These are phyloP conservation scores for Astrocystis sublimbata DNA, from an alignment of 495 filamentous ascomycete species.

Conservation along the genomic window DNA sequence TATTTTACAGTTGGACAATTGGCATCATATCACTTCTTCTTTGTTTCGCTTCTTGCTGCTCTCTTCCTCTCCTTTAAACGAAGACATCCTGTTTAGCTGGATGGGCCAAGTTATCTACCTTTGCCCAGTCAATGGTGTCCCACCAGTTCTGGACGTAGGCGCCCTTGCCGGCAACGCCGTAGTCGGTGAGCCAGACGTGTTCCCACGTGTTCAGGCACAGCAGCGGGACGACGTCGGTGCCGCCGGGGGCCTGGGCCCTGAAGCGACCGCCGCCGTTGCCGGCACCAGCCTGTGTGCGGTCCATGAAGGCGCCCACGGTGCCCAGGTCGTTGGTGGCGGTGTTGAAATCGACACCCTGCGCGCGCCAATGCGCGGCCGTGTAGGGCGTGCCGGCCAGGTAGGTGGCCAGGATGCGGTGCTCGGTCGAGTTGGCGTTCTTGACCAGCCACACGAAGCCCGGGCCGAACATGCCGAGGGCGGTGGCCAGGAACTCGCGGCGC, in stretches of 20 bases:
- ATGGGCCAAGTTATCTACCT: constrained; percentile 49
- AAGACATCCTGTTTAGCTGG: background rate
- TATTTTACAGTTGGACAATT: constrained; percentile 35
- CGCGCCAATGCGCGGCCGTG: constrained; percentile 77
- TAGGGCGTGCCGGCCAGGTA: constrained; percentile 92
- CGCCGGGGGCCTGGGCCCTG: constrained; percentile 59
- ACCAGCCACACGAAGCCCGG: constrained; percentile 97
- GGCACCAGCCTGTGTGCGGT: constrained; percentile 39
- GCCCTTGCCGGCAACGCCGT: constrained; percentile 75
- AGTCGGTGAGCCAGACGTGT: constrained; percentile 88
- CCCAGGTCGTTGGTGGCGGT: constrained; percentile 47
- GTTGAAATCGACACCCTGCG: constrained; percentile 79
- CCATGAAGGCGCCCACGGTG: constrained; percentile 20
- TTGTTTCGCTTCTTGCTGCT: too few species aligned
- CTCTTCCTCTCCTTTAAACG: background rate
- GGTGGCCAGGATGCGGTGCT: constrained; percentile 72
- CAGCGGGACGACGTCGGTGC: constrained; percentile 69
- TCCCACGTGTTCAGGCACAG: constrained; percentile 96
- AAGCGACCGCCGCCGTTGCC: constrained; percentile 36
- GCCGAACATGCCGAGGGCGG: constrained; percentile 90
- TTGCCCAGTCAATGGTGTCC: constrained; percentile 80
- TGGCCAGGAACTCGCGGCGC: constrained; percentile 72
- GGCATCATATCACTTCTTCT: background rate
- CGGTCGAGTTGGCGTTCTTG: constrained; percentile 40
- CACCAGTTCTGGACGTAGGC: constrained; percentile 81